A percentile compares a stretch with the other conserved stretches of the same genome.
phyloP scores from a whole-genome alignment of 345 rosid genomes.

The Dipteronia dyeriana region DNA sequence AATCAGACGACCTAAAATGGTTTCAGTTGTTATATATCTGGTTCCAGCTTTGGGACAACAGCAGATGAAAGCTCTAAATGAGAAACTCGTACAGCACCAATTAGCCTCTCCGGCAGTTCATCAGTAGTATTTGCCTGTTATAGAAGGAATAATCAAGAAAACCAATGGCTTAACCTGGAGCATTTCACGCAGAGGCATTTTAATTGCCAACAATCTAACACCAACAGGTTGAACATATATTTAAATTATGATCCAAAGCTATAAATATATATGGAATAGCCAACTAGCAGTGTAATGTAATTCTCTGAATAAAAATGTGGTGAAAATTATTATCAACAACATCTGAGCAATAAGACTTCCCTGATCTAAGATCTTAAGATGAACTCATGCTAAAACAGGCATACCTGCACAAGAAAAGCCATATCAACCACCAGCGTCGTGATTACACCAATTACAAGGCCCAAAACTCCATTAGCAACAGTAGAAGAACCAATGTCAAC shows the following conservation, averaged over 20 bases:
- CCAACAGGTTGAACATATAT: too few species aligned
- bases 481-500: slow-evolving; percentile 98
- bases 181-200: background rate
- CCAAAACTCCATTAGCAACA: slow-evolving; percentile 97
- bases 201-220: background rate
- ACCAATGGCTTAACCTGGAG: background rate
- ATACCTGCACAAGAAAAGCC: slow-evolving; percentile 99
- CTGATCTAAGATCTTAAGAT: background rate
- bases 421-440: slow-evolving; percentile 92
- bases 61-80: slow-evolving; percentile 91
- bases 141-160: background rate
- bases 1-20: slow-evolving; percentile 20
- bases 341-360: background rate
- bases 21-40: slow-evolving; percentile 32
- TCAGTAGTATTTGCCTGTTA: slow-evolving; percentile 77
- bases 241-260: background rate
- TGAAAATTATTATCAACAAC: too few species aligned
- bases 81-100: slow-evolving; percentile 91
- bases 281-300: background rate
- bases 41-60: slow-evolving; percentile 71
- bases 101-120: slow-evolving; percentile 87
- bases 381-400: background rate
- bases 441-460: slow-evolving; percentile 94
- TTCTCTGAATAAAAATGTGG: background rate
- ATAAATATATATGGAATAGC: background rate